Percentiles rank a stretch among this genome's conserved stretches.
These are phyloP conservation scores for Crepidotus sp. DNA, from an alignment of 1,284 basidiomycete species.

Conservation along the genomic window DNA sequence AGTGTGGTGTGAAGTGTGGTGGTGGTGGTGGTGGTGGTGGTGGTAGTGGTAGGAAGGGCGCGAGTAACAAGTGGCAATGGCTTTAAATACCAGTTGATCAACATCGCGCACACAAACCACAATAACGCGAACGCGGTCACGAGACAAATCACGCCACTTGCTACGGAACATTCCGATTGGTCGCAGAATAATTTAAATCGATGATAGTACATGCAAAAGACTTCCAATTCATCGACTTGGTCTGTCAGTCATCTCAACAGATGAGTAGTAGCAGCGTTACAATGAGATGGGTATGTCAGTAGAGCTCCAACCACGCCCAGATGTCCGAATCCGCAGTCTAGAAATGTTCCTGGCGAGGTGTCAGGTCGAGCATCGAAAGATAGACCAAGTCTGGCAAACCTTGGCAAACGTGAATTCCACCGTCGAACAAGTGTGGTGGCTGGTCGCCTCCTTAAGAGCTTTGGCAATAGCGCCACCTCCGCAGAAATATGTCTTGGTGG, in stretches of 20 bases:
- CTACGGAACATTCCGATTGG: too few species aligned
- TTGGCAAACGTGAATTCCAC: conserved; percentile 79
- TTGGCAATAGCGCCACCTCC: conserved; percentile 68
- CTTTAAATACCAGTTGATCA: too few species aligned
- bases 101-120: too few species aligned
- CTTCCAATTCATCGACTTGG: conserved; percentile 7
- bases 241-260: not conserved
- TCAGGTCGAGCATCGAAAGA: conserved; percentile 7
- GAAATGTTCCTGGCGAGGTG: conserved; percentile 48
- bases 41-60: conserved; percentile 1
- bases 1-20: not conserved
- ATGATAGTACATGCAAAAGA: not conserved
- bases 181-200: too few species aligned
- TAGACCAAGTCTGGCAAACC: conserved; percentile 27
- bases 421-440: conserved; percentile 41
- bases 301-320: not conserved
- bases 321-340: conserved; percentile 22
- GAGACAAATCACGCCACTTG: too few species aligned
- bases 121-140: too few species aligned
- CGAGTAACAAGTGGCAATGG: too few species aligned
- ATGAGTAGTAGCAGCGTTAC: conserved; percentile 11
- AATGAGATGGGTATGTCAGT: conserved; percentile 15
- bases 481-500: conserved; percentile 72
- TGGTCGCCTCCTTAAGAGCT: conserved; percentile 61
- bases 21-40: conserved; percentile 1